These are phyloP conservation scores for Coriaria nepalensis DNA, from an alignment of 306 rosid species.

Conservation along the genomic window DNA sequence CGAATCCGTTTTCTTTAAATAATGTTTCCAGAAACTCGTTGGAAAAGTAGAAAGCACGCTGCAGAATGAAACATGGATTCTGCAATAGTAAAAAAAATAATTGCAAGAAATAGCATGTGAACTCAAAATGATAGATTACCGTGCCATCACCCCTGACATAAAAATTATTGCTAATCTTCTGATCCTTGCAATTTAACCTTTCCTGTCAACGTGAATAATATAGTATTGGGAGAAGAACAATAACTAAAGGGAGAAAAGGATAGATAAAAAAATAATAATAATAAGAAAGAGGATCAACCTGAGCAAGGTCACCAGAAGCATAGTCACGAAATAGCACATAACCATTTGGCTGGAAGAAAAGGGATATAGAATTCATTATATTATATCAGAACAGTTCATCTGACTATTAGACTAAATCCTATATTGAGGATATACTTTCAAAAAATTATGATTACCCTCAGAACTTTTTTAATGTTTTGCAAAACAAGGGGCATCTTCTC, in stretches of 20 bases:
- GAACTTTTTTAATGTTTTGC: conserved; percentile 63
- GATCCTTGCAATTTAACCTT: conserved; percentile 76
- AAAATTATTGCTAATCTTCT: conserved; percentile 74
- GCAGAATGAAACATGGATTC: conserved; percentile 16
- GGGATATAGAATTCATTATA: conserved; percentile 14
- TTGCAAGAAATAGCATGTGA: conserved; percentile 5
- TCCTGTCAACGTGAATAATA: conserved; percentile 37
- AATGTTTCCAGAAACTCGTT: conserved; percentile 65
- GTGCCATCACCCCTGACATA: conserved; percentile 94
- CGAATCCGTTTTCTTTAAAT: conserved; percentile 74
- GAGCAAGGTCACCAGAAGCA: conserved; percentile 96
- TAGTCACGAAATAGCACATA: conserved; percentile 68
- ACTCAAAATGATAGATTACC: conserved; percentile 23
- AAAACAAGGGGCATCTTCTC: conserved; percentile 72
- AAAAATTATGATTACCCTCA: conserved; percentile 34
- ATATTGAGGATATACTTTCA: too few species aligned
- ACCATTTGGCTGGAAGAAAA: conserved; percentile 60
- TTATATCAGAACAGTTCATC: conserved; percentile 1
- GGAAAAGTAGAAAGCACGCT: conserved; percentile 93
- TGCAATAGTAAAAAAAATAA: conserved; percentile 10
- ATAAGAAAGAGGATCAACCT: conserved; percentile 37
- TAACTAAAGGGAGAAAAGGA: not conserved
- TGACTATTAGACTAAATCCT: not conserved
- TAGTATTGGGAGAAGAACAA: not conserved
- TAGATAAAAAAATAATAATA: not conserved